These are phyloP conservation scores for Chara braunii DNA, from an alignment of 139 green algal genomes.

Conservation along the genomic window DNA sequence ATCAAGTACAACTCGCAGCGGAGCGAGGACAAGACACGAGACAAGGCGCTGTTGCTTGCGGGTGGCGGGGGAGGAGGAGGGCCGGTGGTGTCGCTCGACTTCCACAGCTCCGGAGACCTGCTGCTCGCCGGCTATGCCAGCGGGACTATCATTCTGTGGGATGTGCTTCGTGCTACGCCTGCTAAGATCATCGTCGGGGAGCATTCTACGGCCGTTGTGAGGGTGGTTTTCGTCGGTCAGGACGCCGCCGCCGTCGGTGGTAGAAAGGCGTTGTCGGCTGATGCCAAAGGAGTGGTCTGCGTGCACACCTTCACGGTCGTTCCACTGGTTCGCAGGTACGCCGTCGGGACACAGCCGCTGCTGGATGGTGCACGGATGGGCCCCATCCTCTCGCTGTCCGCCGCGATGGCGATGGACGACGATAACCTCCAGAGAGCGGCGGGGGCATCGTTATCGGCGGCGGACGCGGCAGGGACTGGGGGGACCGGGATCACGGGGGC, in stretches of 20 bases:
- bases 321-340: constrained; percentile 22
- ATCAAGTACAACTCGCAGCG: not conserved
- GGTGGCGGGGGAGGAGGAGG: not conserved
- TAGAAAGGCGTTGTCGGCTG: not conserved
- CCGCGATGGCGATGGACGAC: too few relatives aligned
- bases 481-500: too few relatives aligned
- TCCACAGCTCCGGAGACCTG: constrained; percentile 17
- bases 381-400: too few relatives aligned
- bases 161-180: not conserved
- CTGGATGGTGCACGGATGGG: not conserved
- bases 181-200: constrained; percentile 23
- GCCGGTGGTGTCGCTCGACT: constrained; percentile 5
- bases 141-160: constrained; percentile 22
- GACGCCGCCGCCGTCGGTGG: not conserved
- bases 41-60: not conserved
- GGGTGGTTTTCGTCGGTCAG: constrained; percentile 5
- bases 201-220: constrained; percentile 8
- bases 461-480: too few relatives aligned
- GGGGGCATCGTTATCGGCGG: too few relatives aligned
- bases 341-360: constrained; percentile 14
- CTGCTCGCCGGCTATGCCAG: constrained; percentile 20
- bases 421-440: too few relatives aligned
- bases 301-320: constrained; percentile 24
- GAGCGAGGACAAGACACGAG: constrained; percentile 4
- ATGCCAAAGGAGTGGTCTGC: constrained; percentile 12